Percentiles rank a stretch among this genome's conserved stretches.
Evolutionary conservation across 2,329 filamentous ascomycete species (phyloP).

Genomic region (Fusarium xylarioides): DNA sequence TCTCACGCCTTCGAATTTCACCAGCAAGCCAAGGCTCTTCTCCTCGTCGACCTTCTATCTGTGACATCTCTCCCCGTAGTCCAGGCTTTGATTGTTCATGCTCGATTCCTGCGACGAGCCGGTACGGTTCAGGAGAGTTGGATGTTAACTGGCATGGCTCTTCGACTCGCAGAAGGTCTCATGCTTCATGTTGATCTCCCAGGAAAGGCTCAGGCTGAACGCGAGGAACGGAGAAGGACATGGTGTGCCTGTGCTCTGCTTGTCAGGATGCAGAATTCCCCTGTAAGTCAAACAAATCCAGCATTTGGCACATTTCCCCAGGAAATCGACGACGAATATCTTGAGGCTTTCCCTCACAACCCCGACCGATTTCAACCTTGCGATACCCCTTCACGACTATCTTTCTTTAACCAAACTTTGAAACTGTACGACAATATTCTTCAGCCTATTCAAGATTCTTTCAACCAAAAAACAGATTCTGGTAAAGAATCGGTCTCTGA

Average conservation of each 20-base stretch:
- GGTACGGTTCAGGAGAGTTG: conserved; percentile 36
- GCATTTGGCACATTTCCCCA: conserved; percentile 30
- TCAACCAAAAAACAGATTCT: not conserved
- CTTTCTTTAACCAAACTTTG: conserved; percentile 36
- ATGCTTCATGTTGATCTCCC: conserved; percentile 38
- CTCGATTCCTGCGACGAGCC: conserved; percentile 33
- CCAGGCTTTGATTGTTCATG: conserved; percentile 39
- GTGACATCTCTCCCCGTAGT: conserved; percentile 35
- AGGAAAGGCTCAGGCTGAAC: conserved; percentile 31
- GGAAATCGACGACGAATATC: conserved; percentile 40
- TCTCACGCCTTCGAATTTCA: conserved; percentile 38
- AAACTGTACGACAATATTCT: conserved; percentile 34
- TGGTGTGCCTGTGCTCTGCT: conserved; percentile 40
- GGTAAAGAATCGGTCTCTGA: conserved; percentile 10
- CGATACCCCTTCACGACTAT: conserved; percentile 32
- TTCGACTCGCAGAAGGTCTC: conserved; percentile 38
- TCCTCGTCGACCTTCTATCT: conserved; percentile 36
- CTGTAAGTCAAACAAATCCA: conserved; percentile 10
- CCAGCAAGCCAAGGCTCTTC: conserved; percentile 34
- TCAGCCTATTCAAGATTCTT: conserved; percentile 29
- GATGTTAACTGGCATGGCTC: conserved; percentile 38
- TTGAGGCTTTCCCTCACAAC: conserved; percentile 19
- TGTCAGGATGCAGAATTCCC: conserved; percentile 33
- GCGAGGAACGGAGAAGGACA: conserved; percentile 38
- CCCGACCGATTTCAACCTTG: conserved; percentile 23